phyloP scores from a whole-genome alignment of 2,329 filamentous ascomycete genomes.

The Trematosphaeria pertusa region DNA sequence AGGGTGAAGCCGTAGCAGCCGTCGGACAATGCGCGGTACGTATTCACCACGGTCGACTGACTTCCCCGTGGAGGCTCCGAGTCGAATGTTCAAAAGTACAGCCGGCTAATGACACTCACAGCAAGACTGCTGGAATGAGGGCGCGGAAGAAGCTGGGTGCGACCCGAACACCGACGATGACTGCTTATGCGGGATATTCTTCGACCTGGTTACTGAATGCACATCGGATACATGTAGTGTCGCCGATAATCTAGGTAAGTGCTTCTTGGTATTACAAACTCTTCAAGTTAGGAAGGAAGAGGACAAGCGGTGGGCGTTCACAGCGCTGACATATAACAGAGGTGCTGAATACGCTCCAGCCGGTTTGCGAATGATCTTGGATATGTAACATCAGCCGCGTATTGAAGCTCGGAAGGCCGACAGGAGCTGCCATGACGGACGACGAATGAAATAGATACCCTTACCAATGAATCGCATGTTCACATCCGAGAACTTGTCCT shows the following conservation, averaged over 20 bases:
- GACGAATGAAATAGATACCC: too few relatives aligned
- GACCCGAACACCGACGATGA: constrained; percentile 40
- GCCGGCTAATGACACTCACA: constrained; percentile 12
- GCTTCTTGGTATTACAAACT: too few relatives aligned
- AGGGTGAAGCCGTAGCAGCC: constrained; percentile 19
- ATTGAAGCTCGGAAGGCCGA: too few relatives aligned
- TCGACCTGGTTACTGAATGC: constrained; percentile 40
- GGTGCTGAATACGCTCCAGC: constrained; percentile 5
- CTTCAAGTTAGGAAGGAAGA: too few relatives aligned
- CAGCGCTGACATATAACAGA: not conserved
- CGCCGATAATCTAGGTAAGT: constrained; percentile 42
- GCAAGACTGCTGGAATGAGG: constrained; percentile 45
- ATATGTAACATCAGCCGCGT: too few relatives aligned
- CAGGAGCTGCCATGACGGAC: too few relatives aligned
- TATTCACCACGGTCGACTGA: too few relatives aligned
- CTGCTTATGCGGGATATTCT: constrained; percentile 43
- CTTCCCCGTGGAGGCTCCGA: too few relatives aligned
- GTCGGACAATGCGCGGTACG: constrained; percentile 38
- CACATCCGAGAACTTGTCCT: too few relatives aligned
- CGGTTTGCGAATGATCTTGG: not conserved
- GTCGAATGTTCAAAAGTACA: not conserved
- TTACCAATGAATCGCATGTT: too few relatives aligned
- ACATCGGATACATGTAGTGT: constrained; percentile 34
- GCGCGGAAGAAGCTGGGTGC: constrained; percentile 32
- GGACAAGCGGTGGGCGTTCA: too few relatives aligned